Evolutionary conservation across 805 yeast species (phyloP), one percentile per base, ranked within the genome.

Genomic region (Candida rishiriensis): DNA sequence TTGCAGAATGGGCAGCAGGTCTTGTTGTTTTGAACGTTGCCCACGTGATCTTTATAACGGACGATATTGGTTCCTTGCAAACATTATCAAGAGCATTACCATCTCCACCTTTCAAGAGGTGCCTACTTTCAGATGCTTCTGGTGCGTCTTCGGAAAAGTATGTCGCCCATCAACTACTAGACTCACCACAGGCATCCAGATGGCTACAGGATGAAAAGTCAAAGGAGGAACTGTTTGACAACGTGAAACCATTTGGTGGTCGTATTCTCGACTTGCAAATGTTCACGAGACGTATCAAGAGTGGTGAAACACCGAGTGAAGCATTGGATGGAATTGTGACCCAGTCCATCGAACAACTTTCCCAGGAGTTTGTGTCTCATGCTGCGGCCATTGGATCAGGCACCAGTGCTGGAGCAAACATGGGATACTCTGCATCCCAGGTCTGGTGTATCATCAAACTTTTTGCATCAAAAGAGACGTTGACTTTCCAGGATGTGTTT

Each of bases 231-330:
- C 70, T 89, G 18, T 82, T 78, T 18, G 64, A 67, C 5, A 75
- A 82, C 29, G 66, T 90, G 30, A 78, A 69, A 26, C 95, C 96
- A 11, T 66, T 93, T 26, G 99, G 99, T 16, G 99, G 99, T 34
- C 79, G 99, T 50, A 85, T 91, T 90, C 72, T 89, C 37, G 99
- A 93, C 62, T 71, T 93, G 41, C 97, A 93, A 64, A 83, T 91
- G 28, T 89, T 88, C 65, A 85, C 85, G 1, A 77, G 98, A 59
- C 83, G 98, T 41, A 77, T 93, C 14, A 81, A 81, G 54, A 80
- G 91, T 1, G 99, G 99, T 7, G 99, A 93, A 60, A 60, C 77
- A 8, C 95, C 96, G 2, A 55, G 66, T 10, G 84, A 76, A 41
- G 97, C 98, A 0, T 66, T 88, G 36, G 65, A 73, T 2, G 90